Conservation (phyloP, 176 grass and related monocot genomes). For the Zea luxurians region DNA sequence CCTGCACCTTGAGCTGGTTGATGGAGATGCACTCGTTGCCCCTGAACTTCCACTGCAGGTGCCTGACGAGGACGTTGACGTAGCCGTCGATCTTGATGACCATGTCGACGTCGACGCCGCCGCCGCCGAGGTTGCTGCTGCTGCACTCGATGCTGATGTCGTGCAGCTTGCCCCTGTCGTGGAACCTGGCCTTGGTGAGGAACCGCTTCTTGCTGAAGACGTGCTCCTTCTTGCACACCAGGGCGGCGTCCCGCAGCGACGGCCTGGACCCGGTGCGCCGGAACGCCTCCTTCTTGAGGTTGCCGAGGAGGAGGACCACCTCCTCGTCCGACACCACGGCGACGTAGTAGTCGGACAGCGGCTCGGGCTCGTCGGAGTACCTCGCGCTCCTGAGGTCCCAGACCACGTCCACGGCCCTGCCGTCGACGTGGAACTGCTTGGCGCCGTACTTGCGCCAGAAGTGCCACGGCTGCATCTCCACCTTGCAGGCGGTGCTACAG, state of each 20-base stretch:
- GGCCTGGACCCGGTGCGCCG: constrained; percentile 57
- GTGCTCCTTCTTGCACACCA: constrained; percentile 86
- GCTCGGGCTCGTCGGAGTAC: constrained; percentile 74
- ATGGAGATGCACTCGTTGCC: constrained; percentile 79
- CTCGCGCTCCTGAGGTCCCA: constrained; percentile 78
- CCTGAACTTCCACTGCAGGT: constrained; percentile 96
- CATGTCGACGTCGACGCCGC: constrained; percentile 63
- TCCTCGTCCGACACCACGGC: constrained; percentile 61
- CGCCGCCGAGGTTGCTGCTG: constrained; percentile 44
- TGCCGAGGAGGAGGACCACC: constrained; percentile 79
- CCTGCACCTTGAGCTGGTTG: constrained; percentile 67
- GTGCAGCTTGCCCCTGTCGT: constrained; percentile 66
- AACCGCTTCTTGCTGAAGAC: constrained; percentile 87
- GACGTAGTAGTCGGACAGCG: constrained; percentile 69
- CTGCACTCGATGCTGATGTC: constrained; percentile 86
- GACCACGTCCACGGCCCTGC: constrained; percentile 61
- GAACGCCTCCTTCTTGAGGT: constrained; percentile 80
- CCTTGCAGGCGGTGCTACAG: constrained; percentile 61
- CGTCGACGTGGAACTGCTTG: constrained; percentile 67
- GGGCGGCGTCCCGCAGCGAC: constrained; percentile 52
- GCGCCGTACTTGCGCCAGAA: constrained; percentile 86
- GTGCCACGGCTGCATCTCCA: constrained; percentile 90
- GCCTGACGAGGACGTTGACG: constrained; percentile 57
- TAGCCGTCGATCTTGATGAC: constrained; percentile 74
- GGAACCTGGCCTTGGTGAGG: constrained; percentile 63